Percentiles rank a stretch among this genome's conserved stretches.
phyloP scores from a whole-genome alignment of 2,329 filamentous ascomycete genomes.

The Falciphora oryzae region DNA sequence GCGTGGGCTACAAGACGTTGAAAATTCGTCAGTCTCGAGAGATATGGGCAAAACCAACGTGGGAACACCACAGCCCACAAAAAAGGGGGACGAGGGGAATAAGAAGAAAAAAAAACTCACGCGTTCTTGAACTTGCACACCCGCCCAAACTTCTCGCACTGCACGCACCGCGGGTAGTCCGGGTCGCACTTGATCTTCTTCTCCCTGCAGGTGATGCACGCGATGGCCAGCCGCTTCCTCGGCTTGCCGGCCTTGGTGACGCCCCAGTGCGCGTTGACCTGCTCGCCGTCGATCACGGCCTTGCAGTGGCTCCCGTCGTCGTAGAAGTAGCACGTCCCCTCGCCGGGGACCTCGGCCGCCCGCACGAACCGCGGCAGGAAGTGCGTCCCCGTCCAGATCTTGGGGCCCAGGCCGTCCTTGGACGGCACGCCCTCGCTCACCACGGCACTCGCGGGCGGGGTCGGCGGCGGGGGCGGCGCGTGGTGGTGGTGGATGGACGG shows the following conservation, averaged over 20 bases:
- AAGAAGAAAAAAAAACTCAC: constrained; percentile 47
- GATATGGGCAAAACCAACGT: constrained; percentile 5
- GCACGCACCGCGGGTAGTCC: constrained; percentile 77
- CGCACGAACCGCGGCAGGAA: constrained; percentile 61
- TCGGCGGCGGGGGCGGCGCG: constrained; percentile 23
- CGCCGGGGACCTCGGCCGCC: constrained; percentile 63
- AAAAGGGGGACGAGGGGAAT: not conserved
- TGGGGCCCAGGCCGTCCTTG: constrained; percentile 58
- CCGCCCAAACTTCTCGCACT: constrained; percentile 87
- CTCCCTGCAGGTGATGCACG: constrained; percentile 88
- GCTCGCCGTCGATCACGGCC: constrained; percentile 77
- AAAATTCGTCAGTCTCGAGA: constrained; percentile 1
- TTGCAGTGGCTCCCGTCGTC: constrained; percentile 80
- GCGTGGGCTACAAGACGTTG: constrained; percentile 38
- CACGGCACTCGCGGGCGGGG: constrained; percentile 22
- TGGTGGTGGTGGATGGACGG: constrained; percentile 18
- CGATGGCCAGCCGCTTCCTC: constrained; percentile 82
- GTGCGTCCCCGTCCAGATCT: constrained; percentile 64
- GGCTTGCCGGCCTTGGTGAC: constrained; percentile 93
- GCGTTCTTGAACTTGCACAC: constrained; percentile 81
- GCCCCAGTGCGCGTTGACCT: constrained; percentile 87
- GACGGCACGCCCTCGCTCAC: constrained; percentile 41
- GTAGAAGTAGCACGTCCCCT: constrained; percentile 80
- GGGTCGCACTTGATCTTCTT: constrained; percentile 98
- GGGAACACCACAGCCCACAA: constrained; percentile 3